phyloP scores from a whole-genome alignment of 768 basidiomycete species.

The Leccinum ochraceum region DNA sequence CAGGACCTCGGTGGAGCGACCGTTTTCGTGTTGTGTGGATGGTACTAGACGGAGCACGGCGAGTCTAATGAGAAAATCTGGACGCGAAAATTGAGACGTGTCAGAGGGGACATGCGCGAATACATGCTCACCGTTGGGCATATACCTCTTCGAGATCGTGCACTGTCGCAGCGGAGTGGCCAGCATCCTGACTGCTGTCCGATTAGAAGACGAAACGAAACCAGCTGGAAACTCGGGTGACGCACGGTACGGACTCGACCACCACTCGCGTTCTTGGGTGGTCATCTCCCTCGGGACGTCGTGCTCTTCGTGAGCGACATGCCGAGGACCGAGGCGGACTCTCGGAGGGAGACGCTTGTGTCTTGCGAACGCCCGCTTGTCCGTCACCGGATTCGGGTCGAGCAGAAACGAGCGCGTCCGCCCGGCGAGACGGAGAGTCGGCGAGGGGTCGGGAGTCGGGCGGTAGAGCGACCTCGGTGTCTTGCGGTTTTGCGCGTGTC shows the following conservation, averaged over 20 bases:
- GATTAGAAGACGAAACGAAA: neutral
- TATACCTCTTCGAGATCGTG: conserved; percentile 43
- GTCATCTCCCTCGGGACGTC: conserved; percentile 61
- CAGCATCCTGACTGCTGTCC: conserved; percentile 65
- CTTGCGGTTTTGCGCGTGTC: conserved; percentile 13
- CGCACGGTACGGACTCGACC: conserved; percentile 76
- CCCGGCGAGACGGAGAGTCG: conserved; percentile 47
- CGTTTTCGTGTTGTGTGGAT: conserved; percentile 22
- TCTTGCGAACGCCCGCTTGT: conserved; percentile 46
- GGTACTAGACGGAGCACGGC: conserved; percentile 45
- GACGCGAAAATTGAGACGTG: neutral
- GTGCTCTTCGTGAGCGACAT: conserved; percentile 22
- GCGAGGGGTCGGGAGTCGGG: conserved; percentile 35
- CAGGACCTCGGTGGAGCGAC: conserved; percentile 32
- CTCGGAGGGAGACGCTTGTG: conserved; percentile 63
- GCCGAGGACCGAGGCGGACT: conserved; percentile 34
- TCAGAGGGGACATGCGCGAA: neutral
- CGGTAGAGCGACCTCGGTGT: conserved; percentile 36
- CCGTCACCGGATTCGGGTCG: conserved; percentile 56
- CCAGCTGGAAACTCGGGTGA: conserved; percentile 6
- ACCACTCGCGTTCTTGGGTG: conserved; percentile 60
- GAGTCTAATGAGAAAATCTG: conserved; percentile 71
- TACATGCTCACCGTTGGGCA: conserved; percentile 55
- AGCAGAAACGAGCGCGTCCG: conserved; percentile 62
- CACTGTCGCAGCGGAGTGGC: conserved; percentile 64